Percentiles rank a stretch among this genome's conserved stretches.
These are phyloP conservation scores for Claviceps citrina DNA, from an alignment of 2,329 filamentous ascomycete species.

Conservation along the genomic window DNA sequence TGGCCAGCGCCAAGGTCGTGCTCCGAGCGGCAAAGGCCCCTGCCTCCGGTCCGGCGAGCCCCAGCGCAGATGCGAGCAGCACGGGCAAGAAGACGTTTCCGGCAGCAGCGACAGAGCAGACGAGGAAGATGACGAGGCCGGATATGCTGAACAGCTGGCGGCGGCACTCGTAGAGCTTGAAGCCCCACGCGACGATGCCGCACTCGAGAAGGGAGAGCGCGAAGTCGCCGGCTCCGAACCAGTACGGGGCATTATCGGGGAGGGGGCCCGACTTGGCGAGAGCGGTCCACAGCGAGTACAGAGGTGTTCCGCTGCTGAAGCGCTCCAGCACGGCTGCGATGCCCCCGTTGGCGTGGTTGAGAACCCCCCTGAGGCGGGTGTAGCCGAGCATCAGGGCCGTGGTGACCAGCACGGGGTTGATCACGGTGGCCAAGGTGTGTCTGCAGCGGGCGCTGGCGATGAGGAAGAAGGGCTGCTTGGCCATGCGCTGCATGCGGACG, in stretches of 20 bases:
- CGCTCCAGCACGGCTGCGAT: conserved; percentile 16
- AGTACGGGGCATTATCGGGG: conserved; percentile 9
- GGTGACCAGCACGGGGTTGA: conserved; percentile 34
- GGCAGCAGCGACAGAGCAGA: conserved; percentile 22
- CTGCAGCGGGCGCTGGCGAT: conserved; percentile 9
- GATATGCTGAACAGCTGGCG: conserved; percentile 28
- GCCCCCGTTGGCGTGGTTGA: conserved; percentile 12
- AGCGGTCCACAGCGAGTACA: conserved; percentile 22
- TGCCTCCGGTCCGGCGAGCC: conserved; percentile 19
- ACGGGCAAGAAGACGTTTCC: conserved; percentile 29
- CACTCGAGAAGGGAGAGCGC: conserved; percentile 34
- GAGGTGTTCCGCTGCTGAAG: conserved; percentile 20
- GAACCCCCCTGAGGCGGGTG: conserved; percentile 23
- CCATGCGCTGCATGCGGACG: conserved; percentile 21
- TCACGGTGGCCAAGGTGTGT: conserved; percentile 22
- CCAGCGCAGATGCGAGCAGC: conserved; percentile 20
- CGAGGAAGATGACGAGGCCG: conserved; percentile 23
- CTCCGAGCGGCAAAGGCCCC: conserved; percentile 34
- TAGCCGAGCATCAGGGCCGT: conserved; percentile 30
- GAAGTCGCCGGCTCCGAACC: conserved; percentile 33
- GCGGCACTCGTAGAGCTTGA: conserved; percentile 37
- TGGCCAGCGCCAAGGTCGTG: conserved; percentile 34
- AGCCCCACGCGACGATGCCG: conserved; percentile 36
- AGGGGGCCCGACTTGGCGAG: conserved; percentile 5
- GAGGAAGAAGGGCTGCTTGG: conserved; percentile 15